phyloP scores from a whole-genome alignment of 1,284 basidiomycete species.

The Pyrrhoderma lamaoense region DNA sequence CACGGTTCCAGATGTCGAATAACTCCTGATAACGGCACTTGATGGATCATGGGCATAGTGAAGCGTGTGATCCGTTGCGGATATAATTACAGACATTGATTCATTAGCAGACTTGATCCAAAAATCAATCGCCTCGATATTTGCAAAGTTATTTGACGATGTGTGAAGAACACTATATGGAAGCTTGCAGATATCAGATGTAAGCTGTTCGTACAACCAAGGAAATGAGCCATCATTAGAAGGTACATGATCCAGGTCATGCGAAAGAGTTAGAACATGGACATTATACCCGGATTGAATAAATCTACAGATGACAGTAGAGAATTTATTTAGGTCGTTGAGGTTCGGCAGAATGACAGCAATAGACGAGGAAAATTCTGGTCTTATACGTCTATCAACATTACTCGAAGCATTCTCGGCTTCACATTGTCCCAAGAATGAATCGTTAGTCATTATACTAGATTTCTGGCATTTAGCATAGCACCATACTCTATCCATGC shows the following conservation, averaged over 20 bases:
- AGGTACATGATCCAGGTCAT: conserved; percentile 19
- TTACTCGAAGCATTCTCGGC: background rate
- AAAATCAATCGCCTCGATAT: conserved; percentile 14
- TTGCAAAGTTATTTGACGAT: conserved; percentile 11
- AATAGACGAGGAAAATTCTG: conserved; percentile 24
- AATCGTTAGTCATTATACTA: background rate
- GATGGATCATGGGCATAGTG: background rate
- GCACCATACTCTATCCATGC: conserved; percentile 10
- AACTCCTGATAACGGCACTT: conserved; percentile 13
- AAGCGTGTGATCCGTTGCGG: background rate
- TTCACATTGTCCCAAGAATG: background rate
- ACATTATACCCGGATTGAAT: conserved; percentile 30
- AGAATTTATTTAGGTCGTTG: conserved; percentile 35
- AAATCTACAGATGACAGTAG: conserved; percentile 41
- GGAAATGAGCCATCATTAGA: conserved; percentile 21
- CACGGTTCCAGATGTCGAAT: conserved; percentile 22
- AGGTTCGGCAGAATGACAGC: conserved; percentile 32
- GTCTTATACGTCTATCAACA: background rate
- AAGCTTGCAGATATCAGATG: conserved; percentile 11
- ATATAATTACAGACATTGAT: conserved; percentile 10
- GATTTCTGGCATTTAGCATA: conserved; percentile 6
- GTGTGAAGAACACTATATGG: conserved; percentile 15
- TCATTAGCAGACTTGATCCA: conserved; percentile 16
- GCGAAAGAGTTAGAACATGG: conserved; percentile 29
- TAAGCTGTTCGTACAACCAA: conserved; percentile 15